Percentiles rank a stretch among this genome's conserved stretches.
These are phyloP conservation scores for Dentipellis sp. DNA, from an alignment of 768 basidiomycete species.

Conservation along the genomic window DNA sequence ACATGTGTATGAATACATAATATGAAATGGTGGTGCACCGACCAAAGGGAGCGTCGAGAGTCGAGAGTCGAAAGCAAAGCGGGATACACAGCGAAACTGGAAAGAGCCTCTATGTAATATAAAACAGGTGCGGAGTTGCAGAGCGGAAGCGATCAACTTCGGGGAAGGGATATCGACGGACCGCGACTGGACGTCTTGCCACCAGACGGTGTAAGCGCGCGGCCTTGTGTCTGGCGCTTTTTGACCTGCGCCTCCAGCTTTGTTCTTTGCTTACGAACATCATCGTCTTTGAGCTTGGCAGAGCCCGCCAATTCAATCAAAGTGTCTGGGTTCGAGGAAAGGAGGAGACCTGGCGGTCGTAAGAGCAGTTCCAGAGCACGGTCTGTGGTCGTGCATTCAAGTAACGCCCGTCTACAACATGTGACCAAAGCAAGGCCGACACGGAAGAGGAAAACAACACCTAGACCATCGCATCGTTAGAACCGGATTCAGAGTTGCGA, in stretches of 20 bases:
- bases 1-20: not conserved
- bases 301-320: slow-evolving; percentile 53
- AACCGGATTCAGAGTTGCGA: not conserved
- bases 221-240: slow-evolving; percentile 39
- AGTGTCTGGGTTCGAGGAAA: slow-evolving; percentile 53
- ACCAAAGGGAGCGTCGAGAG: not conserved
- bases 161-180: not conserved
- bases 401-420: slow-evolving; percentile 48
- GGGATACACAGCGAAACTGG: not conserved
- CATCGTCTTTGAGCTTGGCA: slow-evolving; percentile 72
- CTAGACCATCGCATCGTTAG: slow-evolving; percentile 25
- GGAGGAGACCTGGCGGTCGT: slow-evolving; percentile 39
- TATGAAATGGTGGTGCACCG: not conserved
- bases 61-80: not conserved
- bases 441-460: slow-evolving; percentile 66
- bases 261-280: slow-evolving; percentile 61
- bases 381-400: slow-evolving; percentile 41
- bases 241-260: slow-evolving; percentile 69
- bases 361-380: slow-evolving; percentile 38
- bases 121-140: not conserved
- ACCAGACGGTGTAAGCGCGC: slow-evolving; percentile 9
- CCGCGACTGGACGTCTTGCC: not conserved
- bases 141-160: not conserved
- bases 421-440: slow-evolving; percentile 57
- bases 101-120: not conserved